A percentile compares a stretch with the other conserved stretches of the same genome.
Conservation (phyloP, 164 flowering plant genomes). For the Hamamelis virginiana region DNA sequence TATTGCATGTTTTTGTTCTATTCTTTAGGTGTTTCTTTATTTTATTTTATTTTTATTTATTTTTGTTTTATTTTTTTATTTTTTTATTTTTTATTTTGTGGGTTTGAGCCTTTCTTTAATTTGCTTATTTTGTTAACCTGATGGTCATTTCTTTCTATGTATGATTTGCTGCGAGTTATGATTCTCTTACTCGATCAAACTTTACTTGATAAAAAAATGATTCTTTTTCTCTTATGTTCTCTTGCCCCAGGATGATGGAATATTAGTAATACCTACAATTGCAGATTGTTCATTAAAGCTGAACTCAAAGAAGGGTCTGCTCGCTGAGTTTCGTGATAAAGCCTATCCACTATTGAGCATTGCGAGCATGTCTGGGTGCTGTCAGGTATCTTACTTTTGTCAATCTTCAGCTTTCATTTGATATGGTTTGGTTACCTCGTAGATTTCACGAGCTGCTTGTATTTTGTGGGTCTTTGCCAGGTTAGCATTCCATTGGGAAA, state of each 20-base stretch:
- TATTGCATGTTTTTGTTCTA: neutral
- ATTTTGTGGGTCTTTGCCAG: slow-evolving; percentile 35
- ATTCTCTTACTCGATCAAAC: too few species aligned
- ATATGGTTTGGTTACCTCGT: neutral
- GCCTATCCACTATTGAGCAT: slow-evolving; percentile 63
- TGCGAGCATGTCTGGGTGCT: slow-evolving; percentile 91
- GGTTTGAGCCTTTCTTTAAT: too few species aligned
- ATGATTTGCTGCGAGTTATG: too few species aligned
- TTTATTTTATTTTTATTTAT: neutral
- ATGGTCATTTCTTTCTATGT: too few species aligned
- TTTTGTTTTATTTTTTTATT: neutral
- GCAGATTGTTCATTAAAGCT: slow-evolving; percentile 64
- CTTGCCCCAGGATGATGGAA: slow-evolving; percentile 67
- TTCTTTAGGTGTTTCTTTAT: neutral
- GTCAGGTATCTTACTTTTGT: slow-evolving; percentile 60
- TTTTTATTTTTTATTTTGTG: too few species aligned
- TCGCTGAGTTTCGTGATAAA: slow-evolving; percentile 63
- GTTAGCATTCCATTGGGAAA: slow-evolving; percentile 79
- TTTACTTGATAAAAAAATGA: too few species aligned
- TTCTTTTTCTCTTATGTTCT: neutral
- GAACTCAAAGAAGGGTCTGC: slow-evolving; percentile 44
- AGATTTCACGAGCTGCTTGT: neutral
- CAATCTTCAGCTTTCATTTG: neutral
- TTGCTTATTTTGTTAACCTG: too few species aligned
- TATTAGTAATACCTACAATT: slow-evolving; percentile 79